A percentile compares a stretch with the other conserved stretches of the same genome.
These are phyloP conservation scores for Podaxis pistillaris DNA, from an alignment of 768 basidiomycete genomes.

Conservation along the genomic window DNA sequence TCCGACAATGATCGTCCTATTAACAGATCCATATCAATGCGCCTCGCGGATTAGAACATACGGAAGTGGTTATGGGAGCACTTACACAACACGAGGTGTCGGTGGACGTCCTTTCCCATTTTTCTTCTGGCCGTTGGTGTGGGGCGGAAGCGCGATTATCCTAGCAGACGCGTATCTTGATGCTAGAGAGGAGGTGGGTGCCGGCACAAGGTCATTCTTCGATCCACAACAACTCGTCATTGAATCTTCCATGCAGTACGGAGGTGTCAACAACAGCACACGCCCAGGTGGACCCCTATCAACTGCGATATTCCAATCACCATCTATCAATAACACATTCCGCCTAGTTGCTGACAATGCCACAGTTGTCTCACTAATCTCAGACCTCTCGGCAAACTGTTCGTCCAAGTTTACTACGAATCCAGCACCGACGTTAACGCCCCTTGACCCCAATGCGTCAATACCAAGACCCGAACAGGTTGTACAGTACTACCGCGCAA, in stretches of 20 bases:
- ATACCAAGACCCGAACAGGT: constrained; percentile 43
- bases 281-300: constrained; percentile 45
- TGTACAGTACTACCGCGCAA: constrained; percentile 60
- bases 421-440: constrained; percentile 32
- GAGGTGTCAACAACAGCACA: constrained; percentile 35
- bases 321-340: constrained; percentile 34
- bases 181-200: not conserved
- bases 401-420: constrained; percentile 32
- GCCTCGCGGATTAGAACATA: constrained; percentile 35
- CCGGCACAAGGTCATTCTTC: not conserved
- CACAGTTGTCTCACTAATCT: constrained; percentile 39
- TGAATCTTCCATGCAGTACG: constrained; percentile 34
- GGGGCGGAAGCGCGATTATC: constrained; percentile 30
- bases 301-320: constrained; percentile 40
- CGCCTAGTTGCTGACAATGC: constrained; percentile 44
- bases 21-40: constrained; percentile 5
- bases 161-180: not conserved
- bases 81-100: constrained; percentile 36
- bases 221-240: not conserved
- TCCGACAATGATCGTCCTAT: not conserved
- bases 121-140: constrained; percentile 59
- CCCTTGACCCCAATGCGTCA: constrained; percentile 11
- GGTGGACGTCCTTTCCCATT: constrained; percentile 53
- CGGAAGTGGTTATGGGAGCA: constrained; percentile 56
- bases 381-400: constrained; percentile 41